Conservation (phyloP, 176 grass and related monocot species). For the Bolboschoenus planiculmis region DNA sequence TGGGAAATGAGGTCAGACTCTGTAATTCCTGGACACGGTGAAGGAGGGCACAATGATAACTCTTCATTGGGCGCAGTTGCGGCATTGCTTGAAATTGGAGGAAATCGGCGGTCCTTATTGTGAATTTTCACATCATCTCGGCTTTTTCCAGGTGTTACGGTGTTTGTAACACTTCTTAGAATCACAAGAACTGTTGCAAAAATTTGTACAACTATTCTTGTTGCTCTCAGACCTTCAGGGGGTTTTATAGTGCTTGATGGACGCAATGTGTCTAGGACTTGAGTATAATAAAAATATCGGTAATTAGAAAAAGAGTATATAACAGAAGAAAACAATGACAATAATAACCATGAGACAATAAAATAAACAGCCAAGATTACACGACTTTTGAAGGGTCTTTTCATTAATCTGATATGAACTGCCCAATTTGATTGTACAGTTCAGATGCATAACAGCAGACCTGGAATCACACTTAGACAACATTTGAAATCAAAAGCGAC, state of each 20-base stretch:
- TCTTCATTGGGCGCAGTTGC: conserved; percentile 29
- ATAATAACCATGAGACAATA: background rate
- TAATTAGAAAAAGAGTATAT: conserved; percentile 4
- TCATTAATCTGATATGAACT: background rate
- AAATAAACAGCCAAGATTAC: background rate
- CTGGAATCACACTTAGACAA: background rate
- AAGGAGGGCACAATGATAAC: conserved; percentile 29
- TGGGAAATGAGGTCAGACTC: conserved; percentile 37
- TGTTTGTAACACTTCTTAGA: conserved; percentile 25
- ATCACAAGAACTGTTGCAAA: conserved; percentile 26
- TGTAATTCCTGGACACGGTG: conserved; percentile 42
- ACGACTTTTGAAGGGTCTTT: background rate
- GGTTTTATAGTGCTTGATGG: background rate
- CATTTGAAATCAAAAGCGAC: background rate
- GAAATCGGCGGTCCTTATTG: background rate
- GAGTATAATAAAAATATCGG: conserved; percentile 10
- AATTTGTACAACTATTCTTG: conserved; percentile 29
- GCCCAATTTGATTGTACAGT: background rate
- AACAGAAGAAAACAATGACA: conserved; percentile 10
- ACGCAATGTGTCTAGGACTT: conserved; percentile 6
- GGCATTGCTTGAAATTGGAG: background rate
- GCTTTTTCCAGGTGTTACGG: background rate
- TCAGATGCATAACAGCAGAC: background rate
- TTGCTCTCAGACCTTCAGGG: conserved; percentile 23
- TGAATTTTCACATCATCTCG: background rate